Base-by-base conservation (phyloP, 192 early-diverging fungal species). In the Coemansia sp. region DNA sequence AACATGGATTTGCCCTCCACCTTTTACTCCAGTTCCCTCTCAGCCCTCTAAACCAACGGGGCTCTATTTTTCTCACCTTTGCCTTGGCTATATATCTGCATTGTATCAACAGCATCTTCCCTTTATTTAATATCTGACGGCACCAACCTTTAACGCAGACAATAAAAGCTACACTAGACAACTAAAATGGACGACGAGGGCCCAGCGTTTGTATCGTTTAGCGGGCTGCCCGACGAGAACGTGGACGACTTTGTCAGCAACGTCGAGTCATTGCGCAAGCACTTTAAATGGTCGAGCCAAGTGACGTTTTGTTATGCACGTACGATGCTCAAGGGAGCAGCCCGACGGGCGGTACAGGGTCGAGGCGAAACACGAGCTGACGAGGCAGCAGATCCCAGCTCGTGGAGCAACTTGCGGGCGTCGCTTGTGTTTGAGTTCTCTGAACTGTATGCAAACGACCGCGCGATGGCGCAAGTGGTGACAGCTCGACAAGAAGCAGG, bases 261-360 rank as follows among this genome's bases (percentile, higher is more conserved):
- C 65, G 76, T 79, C 29, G 76, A 79, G 24, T 47, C 76, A 17
- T 45, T 79, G 41, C 76, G 76, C 62, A 79, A 73, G 65, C 70
- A 79, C 59, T 79, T 79, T 57, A 79, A 79, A 62, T 79, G 76
- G 76, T 79, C 76, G 3, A 73, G 66, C 71, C 76, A 79, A 21
- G 67, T 79, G 23, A 56, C 76, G 9, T 79, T 63, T 47, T 79
- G 76, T 61, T 79, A 79, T 50, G 76, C 76, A 1, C 76, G 76
- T 29, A 79, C 76, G 15, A 79, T 79, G 76, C 66, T 79, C 39
- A 79, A 79, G 57, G 76, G 76, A 48, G 25, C 63, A 3, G 76
- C 76, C 8, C 71, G 76, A 56, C 73, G 73, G 35, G 62, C 62
- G n/a, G 57, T 73, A 0, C 76, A 70, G 35, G 23, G 17, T 21